Percentiles rank a stretch among this genome's conserved stretches.
Evolutionary conservation across 768 basidiomycete genomes (phyloP).

Genomic region (Daedalea quercina): DNA sequence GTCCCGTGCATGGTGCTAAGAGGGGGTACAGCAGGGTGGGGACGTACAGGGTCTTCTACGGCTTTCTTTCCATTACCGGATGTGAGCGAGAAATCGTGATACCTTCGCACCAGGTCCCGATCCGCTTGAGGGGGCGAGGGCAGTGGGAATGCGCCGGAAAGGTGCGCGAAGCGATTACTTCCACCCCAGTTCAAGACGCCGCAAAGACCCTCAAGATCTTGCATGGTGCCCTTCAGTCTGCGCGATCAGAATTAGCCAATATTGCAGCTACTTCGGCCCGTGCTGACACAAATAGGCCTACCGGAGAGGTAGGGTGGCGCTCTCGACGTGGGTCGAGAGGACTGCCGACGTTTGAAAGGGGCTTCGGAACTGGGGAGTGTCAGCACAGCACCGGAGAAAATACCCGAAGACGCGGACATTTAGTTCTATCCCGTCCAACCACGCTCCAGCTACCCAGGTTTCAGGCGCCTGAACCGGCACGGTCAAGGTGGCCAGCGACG

Average conservation of each 20-base stretch:
- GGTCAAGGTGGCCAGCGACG: conserved; percentile 22
- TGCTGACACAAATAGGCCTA: conserved; percentile 3
- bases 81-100: conserved; percentile 14
- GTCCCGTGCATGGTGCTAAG: neutral
- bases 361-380: conserved; percentile 13
- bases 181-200: conserved; percentile 48
- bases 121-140: conserved; percentile 7
- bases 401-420: conserved; percentile 16
- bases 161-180: conserved; percentile 45
- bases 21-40: neutral
- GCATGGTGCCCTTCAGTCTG: conserved; percentile 28
- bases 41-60: neutral
- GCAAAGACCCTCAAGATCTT: conserved; percentile 39
- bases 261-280: neutral
- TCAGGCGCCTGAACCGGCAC: conserved; percentile 26
- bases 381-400: too few species aligned
- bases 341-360: conserved; percentile 29
- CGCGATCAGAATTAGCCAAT: neutral
- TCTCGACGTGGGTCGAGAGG: conserved; percentile 30
- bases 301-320: conserved; percentile 28
- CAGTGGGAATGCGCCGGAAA: conserved; percentile 50
- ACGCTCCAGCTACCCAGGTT: conserved; percentile 16
- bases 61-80: neutral
- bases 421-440: conserved; percentile 20
- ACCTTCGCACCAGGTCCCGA: conserved; percentile 3